Evolutionary conservation across 164 flowering plant species (phyloP), one percentile per base, ranked within the genome.

Genomic region (Warburgia ugandensis): DNA sequence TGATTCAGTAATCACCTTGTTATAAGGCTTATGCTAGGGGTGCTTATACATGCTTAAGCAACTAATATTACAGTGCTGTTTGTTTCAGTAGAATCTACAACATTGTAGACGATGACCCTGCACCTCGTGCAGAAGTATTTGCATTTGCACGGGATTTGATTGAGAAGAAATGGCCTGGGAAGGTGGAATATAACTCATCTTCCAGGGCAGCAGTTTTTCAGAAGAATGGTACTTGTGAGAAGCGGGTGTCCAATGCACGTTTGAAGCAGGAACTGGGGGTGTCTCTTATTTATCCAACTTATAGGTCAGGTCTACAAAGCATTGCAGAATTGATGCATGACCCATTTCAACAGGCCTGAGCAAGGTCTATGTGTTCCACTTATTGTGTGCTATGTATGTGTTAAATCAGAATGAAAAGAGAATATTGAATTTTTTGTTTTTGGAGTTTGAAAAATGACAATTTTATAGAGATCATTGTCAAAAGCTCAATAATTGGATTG

Each of bases 91-190:
- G 55, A 35, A 68, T 81, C 26, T 91, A 74, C 62, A 87, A 87
- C 62, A 37, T 91, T 20, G 96, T 91, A 0, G 96, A 91, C 50
- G 98, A 91, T 46, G 78, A 81, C 30, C 96, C 95, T 38, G 79
- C 95, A 10, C 87, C 95, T 5, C 68, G 94, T 6, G 65, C 54
- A 38, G 86, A 83, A 56, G 98, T 88, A 7, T 83, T 92, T 66
- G 68, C 66, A 28, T 83, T 70, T 58, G 98, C 96, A 7, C 45
- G 44, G 49, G 37, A 58, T 27, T 59, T 92, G 70, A 48, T 92
- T 2, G 67, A 73, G 53, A 56, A 69, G 22, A 80, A 63, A 58
- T 81, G 84, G 84, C 83, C 92, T 3, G 75, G 67, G 38, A 49
- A 26, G 37, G 29, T 65, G 29, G 55, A 59, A n/a, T 42, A 48